Evolutionary conservation across 306 rosid species (phyloP), one percentile per base, ranked within the genome.

Genomic region (Quercus agrifolia): DNA sequence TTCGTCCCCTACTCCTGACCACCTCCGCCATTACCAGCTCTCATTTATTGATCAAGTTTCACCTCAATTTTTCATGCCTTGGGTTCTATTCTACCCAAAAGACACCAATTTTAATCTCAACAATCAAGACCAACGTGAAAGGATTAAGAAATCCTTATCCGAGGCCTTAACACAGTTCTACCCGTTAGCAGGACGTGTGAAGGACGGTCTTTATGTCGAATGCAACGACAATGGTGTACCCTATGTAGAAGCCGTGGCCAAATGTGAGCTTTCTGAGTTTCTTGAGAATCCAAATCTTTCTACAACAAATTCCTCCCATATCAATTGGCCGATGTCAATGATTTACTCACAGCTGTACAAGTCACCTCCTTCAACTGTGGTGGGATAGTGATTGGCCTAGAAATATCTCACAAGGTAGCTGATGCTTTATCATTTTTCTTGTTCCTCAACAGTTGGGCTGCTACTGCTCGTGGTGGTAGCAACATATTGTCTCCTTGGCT

Each of bases 171-270:
- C 72, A 7, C 54, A 59, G 19, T 84, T 77, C 59, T 77, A 80
- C 71, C 84, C 58, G 4, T 33, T 84, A 20, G 87, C 87, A 0
- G 85, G 84, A 30, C 67, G 82, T 7, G 55, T 73, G 28, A 17
- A 63, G 3, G 79, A 76, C 3, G 55, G 30, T 2, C 59, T 31
- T 30, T 77, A 62, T 2, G 67, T 80, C 12, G 67, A 73, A 5
- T 84, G 84, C 75, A 73, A 77, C 55, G 84, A 58, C 3, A 44
- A n/a, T 7, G 87, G 87, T 3, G 80, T 69, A 4, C 21, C 38
- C 71, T 77, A 68, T 17, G 46, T 20, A n/a, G 88, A 77, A 56
- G 83, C 83, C 13, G 49, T 69, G 73, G 61, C 51, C 25, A 13
- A 25, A 2, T 61, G 71, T n/a, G 38, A 18, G 1, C 19, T 84